Evolutionary conservation across 805 yeast genomes (phyloP).

Genomic region (Nematodospora valgi): DNA sequence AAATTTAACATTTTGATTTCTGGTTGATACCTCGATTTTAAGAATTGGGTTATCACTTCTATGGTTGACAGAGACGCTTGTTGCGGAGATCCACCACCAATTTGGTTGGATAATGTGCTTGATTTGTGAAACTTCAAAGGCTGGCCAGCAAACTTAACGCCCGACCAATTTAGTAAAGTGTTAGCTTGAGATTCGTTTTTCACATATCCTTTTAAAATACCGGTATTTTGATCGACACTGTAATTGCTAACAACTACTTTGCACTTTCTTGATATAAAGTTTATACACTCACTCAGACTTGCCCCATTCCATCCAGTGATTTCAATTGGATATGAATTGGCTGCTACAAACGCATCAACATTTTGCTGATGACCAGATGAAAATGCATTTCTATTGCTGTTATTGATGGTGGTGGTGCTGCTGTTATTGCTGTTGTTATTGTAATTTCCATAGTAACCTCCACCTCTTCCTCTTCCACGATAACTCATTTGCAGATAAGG

Average conservation of each 20-base stretch:
- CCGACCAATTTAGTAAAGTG: conserved; percentile 57
- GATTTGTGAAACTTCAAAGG: conserved; percentile 50
- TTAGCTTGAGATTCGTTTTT: conserved; percentile 53
- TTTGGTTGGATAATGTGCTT: conserved; percentile 14
- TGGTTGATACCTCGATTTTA: conserved; percentile 65
- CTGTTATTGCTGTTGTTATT: conserved; percentile 11
- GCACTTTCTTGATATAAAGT: conserved; percentile 68
- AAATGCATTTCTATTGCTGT: conserved; percentile 15
- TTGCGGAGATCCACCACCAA: conserved; percentile 8
- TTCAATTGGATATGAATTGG: conserved; percentile 50
- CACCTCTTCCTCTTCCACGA: conserved; percentile 36
- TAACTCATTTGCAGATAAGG: conserved; percentile 40
- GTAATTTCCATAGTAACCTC: conserved; percentile 15
- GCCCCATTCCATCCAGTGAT: conserved; percentile 84
- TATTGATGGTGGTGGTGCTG: conserved; percentile 13
- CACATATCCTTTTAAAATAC: conserved; percentile 59
- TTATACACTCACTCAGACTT: conserved; percentile 59
- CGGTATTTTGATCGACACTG: conserved; percentile 44
- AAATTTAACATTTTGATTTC: conserved; percentile 66
- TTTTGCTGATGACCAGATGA: conserved; percentile 17
- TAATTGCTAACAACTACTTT: conserved; percentile 53
- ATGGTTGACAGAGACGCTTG: conserved; percentile 41
- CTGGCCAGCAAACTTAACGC: conserved; percentile 80
- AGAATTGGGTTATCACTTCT: conserved; percentile 56
- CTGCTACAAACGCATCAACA: conserved; percentile 25